These are phyloP conservation scores for Fomitopsis pulvina DNA, from an alignment of 768 basidiomycete species.

Conservation along the genomic window DNA sequence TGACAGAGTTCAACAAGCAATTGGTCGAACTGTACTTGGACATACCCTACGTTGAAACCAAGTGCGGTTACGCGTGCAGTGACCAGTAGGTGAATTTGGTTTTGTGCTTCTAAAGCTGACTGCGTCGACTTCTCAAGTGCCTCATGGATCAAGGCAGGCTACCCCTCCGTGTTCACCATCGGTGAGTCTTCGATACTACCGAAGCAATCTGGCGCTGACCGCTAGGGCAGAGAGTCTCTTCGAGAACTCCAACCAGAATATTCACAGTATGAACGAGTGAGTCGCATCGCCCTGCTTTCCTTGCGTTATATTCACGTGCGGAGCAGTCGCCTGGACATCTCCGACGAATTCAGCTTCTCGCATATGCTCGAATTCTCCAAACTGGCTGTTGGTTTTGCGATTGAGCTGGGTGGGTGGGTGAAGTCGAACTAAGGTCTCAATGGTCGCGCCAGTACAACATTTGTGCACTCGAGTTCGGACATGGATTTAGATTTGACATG, in stretches of 20 bases:
- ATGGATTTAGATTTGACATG: background rate
- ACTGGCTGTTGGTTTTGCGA: conserved; percentile 43
- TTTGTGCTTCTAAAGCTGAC: conserved; percentile 18
- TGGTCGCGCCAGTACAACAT: background rate
- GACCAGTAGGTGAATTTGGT: conserved; percentile 61
- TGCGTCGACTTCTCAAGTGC: conserved; percentile 37
- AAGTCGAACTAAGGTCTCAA: conserved; percentile 16
- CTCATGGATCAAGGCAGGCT: conserved; percentile 83
- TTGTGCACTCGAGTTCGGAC: background rate
- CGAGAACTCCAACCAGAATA: conserved; percentile 74
- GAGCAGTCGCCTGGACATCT: conserved; percentile 72
- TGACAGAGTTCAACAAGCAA: conserved; percentile 76
- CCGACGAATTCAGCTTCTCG: conserved; percentile 81
- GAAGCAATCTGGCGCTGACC: background rate
- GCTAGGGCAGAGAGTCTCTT: conserved; percentile 57
- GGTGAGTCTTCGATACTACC: conserved; percentile 31
- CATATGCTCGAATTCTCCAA: conserved; percentile 77
- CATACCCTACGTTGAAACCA: conserved; percentile 82
- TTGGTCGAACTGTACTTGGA: conserved; percentile 74
- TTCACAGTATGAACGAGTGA: conserved; percentile 78
- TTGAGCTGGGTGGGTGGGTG: conserved; percentile 44
- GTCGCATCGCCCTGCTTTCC: conserved; percentile 19
- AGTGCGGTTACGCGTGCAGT: conserved; percentile 92
- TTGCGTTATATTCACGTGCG: conserved; percentile 8
- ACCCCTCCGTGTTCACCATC: conserved; percentile 79